phyloP scores from a whole-genome alignment of 106 monocot species.

The Phalaenopsis aphrodite region DNA sequence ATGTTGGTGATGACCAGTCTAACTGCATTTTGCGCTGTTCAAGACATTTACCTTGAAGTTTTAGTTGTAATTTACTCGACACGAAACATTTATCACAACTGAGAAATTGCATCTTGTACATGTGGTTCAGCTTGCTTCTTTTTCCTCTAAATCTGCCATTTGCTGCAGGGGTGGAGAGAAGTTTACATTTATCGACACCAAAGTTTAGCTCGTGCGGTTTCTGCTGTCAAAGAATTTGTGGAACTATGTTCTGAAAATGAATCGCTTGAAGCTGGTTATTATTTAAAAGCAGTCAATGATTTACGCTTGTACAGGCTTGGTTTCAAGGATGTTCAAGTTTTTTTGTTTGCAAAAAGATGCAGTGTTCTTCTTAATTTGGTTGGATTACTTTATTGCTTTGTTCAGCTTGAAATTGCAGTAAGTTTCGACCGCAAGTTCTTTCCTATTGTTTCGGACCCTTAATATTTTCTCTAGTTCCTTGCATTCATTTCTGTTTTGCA shows the following conservation, averaged over 20 bases:
- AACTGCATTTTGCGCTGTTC: neutral
- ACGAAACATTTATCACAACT: neutral
- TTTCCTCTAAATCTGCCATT: neutral
- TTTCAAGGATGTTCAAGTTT: constrained; percentile 58
- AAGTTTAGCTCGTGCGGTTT: constrained; percentile 26
- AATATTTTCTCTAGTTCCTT: neutral
- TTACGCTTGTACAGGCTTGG: constrained; percentile 34
- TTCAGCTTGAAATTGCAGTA: constrained; percentile 44
- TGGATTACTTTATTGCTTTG: constrained; percentile 53
- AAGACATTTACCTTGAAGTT: neutral
- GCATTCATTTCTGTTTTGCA: neutral
- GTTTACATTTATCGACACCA: constrained; percentile 49
- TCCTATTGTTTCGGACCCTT: neutral
- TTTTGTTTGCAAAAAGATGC: constrained; percentile 39
- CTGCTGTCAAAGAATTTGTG: constrained; percentile 37
- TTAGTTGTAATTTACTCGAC: neutral
- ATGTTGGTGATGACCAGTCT: neutral
- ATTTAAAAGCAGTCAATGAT: constrained; percentile 51
- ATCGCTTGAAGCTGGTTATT: constrained; percentile 69
- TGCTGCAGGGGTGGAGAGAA: constrained; percentile 55
- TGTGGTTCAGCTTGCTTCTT: neutral
- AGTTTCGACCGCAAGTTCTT: constrained; percentile 10
- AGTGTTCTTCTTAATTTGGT: constrained; percentile 66
- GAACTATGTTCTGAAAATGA: constrained; percentile 35
- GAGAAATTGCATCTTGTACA: neutral